Percentiles rank a stretch among this genome's conserved stretches.
Conservation (phyloP, 2,329 filamentous ascomycete genomes). For the Aspergillus brunneoviolaceus region DNA sequence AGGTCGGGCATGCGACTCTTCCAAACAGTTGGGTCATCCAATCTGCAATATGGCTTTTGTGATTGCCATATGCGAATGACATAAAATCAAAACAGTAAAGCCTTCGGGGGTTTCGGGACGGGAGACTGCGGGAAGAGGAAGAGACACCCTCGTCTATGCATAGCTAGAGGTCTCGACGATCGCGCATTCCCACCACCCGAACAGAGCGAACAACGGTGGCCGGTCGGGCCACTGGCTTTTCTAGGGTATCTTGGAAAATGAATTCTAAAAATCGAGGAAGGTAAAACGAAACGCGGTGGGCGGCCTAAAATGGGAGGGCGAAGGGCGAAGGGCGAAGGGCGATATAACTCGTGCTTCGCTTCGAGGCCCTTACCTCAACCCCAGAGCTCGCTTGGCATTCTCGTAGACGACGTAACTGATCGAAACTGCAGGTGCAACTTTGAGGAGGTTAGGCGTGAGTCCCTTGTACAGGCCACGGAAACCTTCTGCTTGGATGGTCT, state of each 20-base stretch:
- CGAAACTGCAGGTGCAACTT: constrained; percentile 92
- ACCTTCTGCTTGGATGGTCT: constrained; percentile 81
- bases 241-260: constrained; percentile 33
- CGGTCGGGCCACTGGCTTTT: constrained; percentile 21
- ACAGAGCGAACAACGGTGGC: constrained; percentile 13
- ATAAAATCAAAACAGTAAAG: constrained; percentile 2
- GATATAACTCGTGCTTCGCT: background rate
- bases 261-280: constrained; percentile 23
- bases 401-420: constrained; percentile 95
- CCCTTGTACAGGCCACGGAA: constrained; percentile 88
- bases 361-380: constrained; percentile 40
- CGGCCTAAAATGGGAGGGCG: background rate
- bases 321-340: too few relatives aligned
- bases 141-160: constrained; percentile 7
- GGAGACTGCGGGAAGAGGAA: constrained; percentile 9
- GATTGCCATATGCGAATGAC: background rate
- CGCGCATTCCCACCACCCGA: constrained; percentile 17
- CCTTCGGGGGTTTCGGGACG: background rate
- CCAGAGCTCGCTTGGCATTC: constrained; percentile 75
- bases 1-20: constrained; percentile 15
- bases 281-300: constrained; percentile 10
- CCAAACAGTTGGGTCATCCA: constrained; percentile 11
- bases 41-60: background rate
- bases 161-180: constrained; percentile 7
- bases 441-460: constrained; percentile 89